Conservation (phyloP, 2,329 filamentous ascomycete genomes). For the Alternaria brassicicola region DNA sequence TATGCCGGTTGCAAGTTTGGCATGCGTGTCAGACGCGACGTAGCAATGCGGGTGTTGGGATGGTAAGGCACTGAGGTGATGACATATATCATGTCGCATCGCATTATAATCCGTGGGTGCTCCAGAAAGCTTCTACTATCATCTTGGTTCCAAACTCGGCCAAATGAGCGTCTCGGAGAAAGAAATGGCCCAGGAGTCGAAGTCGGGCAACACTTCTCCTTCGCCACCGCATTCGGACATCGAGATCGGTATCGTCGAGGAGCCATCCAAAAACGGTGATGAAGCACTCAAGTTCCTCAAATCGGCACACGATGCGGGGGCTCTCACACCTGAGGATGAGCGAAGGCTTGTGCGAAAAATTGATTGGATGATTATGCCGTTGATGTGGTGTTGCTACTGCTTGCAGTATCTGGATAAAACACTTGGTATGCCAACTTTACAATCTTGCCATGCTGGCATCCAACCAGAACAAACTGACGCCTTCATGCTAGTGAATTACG, state of each 20-base stretch:
- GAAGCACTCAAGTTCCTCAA: conserved; percentile 33
- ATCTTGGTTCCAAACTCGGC: neutral
- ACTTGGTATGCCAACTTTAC: conserved; percentile 49
- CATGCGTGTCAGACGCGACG: conserved; percentile 1
- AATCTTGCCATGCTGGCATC: neutral
- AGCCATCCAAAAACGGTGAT: conserved; percentile 25
- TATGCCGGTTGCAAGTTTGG: conserved; percentile 1
- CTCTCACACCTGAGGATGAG: conserved; percentile 24
- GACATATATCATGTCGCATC: neutral
- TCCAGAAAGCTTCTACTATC: neutral
- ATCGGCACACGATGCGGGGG: conserved; percentile 19
- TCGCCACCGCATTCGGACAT: conserved; percentile 9
- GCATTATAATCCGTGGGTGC: neutral
- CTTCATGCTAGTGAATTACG: conserved; percentile 43
- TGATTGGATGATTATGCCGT: conserved; percentile 51
- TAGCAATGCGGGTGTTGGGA: neutral
- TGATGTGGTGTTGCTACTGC: conserved; percentile 49
- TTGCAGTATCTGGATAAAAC: conserved; percentile 52
- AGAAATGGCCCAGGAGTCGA: neutral
- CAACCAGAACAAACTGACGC: neutral
- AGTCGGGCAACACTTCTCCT: neutral
- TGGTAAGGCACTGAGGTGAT: neutral
- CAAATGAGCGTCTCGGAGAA: conserved; percentile 1
- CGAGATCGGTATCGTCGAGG: conserved; percentile 17
- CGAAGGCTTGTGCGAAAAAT: conserved; percentile 42